Base-by-base conservation (phyloP, 2,329 filamentous ascomycete genomes). In the Neurospora sp. region DNA sequence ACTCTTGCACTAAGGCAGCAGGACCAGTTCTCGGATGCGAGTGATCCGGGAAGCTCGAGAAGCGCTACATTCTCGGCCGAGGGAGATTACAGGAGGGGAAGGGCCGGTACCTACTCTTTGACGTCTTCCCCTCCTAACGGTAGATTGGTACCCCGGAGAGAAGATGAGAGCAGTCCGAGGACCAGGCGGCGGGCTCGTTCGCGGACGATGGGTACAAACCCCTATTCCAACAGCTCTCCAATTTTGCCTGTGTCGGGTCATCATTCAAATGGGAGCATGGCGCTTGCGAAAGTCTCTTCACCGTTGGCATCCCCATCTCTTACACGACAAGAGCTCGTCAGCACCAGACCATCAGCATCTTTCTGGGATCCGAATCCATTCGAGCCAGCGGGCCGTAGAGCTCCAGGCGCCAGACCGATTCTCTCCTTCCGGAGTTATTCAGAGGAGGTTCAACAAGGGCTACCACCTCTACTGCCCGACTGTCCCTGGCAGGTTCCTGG, bases 401-500 rank as follows among this genome's bases (percentile, higher is more conserved):
- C 76, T 15, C 75, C 75, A 37, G 73, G 79, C 8, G 81, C 83
- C n/a, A 79, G 80, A 46, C 79, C 81, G 6, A 76, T 84, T 28
- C 81, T 82, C 3, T 80, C 83, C 1, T 87, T 84, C 73, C 81
- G 86, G 57, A 83, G 85, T 6, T 87, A 85, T 74, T 86, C 86
- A 0, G 85, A 90, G 71, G 84, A 87, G 37, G 78, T 83, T 10
- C 79, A 81, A 66, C 76, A 81, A 66, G 82, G 82, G 3, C 78
- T 78, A 2, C 75, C 84, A 6, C 77, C 81, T 11, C 80, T 82
- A 28, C 83, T 94, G 15, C 87, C 91, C 3, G 84, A 88, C 2
- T 97, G 94, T 75, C 90, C 89, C 6, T 86, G 92, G 71, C 87
- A 85, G 46, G 81, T 84, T 4, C 86, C 87, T 11, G 85, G 68